Evolutionary conservation across 1,139 yeast species (phyloP), one percentile per base, ranked within the genome.

Genomic region (Hansenula lynferdii): DNA sequence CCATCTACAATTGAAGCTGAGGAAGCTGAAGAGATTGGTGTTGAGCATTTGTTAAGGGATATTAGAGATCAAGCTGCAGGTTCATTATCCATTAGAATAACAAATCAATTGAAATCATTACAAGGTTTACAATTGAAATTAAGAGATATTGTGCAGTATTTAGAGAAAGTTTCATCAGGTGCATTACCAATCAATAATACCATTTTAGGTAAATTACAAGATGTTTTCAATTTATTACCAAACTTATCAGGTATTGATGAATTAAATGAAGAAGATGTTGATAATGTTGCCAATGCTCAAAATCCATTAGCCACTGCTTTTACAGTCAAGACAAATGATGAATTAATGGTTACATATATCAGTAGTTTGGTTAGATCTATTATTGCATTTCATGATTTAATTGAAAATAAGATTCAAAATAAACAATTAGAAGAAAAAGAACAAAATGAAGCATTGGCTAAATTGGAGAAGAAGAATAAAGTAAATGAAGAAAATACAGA

Each of bases 21-120:
- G 60, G 98, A 94, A 61, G 98, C 98, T 4, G 98, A 94, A 64
- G 99, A 94, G 64, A 94, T 94, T 52, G 98, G 98, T 46, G 99
- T 94, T 9, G 99, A 94, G 60, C 99, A 94, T 58, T 67, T 94
- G 45, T 68, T 94, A 48, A 80, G 97, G 56, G 98, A 94, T 56
- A 87, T 89, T 28, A 79, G 97, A 54, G 97, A 92, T 59, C 97
- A 90, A 53, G 97, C 97, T 8, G 95, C 96, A 9, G 98, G 98
- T 12, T 83, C 85, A 36, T 73, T 94, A 47, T 83, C 97, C 2
- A 77, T 90, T 39, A 78, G 83, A 57, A 80, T 92, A 40, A 87
- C 97, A 15, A 85, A 85, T 57, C 96, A 90, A 55, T 77, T 92
- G 56, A 87, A 85, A 53, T 86, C 97, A 1, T 70, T 94, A 44